Evolutionary conservation across 2,329 filamentous ascomycete species (phyloP).

Genomic region (Dryadomyces quercivorus): DNA sequence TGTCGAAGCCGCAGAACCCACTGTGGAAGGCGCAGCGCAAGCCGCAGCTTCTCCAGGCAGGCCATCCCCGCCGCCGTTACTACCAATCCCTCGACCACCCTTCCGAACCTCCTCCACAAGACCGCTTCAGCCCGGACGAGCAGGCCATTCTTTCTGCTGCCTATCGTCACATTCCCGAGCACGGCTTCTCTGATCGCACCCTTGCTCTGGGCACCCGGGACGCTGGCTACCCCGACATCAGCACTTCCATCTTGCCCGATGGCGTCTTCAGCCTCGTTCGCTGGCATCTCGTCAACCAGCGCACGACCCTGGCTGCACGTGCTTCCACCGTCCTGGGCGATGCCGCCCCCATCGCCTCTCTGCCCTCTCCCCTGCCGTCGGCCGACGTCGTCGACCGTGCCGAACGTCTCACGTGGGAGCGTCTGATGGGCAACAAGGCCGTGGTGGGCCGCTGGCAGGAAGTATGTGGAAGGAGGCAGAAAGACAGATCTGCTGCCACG

Average conservation of each 20-base stretch:
- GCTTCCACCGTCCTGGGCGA: constrained; percentile 27
- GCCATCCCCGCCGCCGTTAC: constrained; percentile 15
- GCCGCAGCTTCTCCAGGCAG: neutral
- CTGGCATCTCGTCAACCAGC: constrained; percentile 60
- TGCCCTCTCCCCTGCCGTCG: constrained; percentile 14
- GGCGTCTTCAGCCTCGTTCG: constrained; percentile 72
- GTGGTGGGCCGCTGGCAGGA: constrained; percentile 71
- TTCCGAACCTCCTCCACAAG: constrained; percentile 47
- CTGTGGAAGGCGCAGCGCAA: neutral
- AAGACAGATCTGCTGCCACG: no score
- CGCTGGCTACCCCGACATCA: constrained; percentile 76
- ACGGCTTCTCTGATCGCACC: constrained; percentile 69
- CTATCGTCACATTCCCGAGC: constrained; percentile 60
- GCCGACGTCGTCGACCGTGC: constrained; percentile 47
- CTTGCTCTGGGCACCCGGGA: constrained; percentile 71
- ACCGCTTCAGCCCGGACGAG: constrained; percentile 57
- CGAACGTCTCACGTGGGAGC: constrained; percentile 59
- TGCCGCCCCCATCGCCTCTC: constrained; percentile 16
- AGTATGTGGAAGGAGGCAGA: neutral
- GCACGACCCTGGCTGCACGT: constrained; percentile 41
- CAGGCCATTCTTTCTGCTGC: constrained; percentile 70
- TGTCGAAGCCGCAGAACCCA: neutral
- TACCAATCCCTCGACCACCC: constrained; percentile 71
- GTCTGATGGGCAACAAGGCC: constrained; percentile 61
- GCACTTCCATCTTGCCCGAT: constrained; percentile 67